These are phyloP conservation scores for Wickerhamiella galacta DNA, from an alignment of 805 yeast species.

Conservation along the genomic window DNA sequence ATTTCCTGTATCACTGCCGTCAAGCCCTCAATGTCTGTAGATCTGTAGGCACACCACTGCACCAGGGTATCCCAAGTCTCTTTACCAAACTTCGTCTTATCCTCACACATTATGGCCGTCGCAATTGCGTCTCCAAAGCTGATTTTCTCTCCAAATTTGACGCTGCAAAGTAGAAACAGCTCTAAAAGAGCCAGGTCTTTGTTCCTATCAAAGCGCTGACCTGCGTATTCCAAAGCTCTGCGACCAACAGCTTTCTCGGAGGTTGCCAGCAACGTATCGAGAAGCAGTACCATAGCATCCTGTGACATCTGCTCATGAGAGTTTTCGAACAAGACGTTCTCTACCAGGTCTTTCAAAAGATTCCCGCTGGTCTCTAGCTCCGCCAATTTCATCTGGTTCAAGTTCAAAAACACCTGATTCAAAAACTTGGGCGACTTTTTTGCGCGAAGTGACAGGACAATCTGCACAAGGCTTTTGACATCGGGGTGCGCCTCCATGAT, in stretches of 20 bases:
- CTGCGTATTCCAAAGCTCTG: constrained; percentile 8
- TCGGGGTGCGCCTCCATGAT: too few relatives aligned
- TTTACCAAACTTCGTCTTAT: constrained; percentile 11
- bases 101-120: constrained; percentile 4
- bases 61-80: constrained; percentile 24
- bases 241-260: constrained; percentile 6
- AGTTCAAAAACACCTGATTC: not conserved
- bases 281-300: constrained; percentile 8
- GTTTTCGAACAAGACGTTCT: constrained; percentile 6
- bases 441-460: too few relatives aligned
- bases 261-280: constrained; percentile 13
- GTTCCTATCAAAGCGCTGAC: constrained; percentile 4
- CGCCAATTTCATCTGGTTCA: not conserved
- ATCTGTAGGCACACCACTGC: constrained; percentile 21
- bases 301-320: constrained; percentile 9
- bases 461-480: too few relatives aligned
- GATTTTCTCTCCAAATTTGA: constrained; percentile 15
- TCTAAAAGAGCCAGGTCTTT: constrained; percentile 15
- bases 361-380: too few relatives aligned
- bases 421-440: too few relatives aligned
- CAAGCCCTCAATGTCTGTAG: constrained; percentile 7
- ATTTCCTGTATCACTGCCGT: constrained; percentile 8
- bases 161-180: constrained; percentile 16
- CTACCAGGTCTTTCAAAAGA: constrained; percentile 5
- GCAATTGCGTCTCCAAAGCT: constrained; percentile 6